Base-by-base conservation (phyloP, 441 rosid species). In the Euphorbia schlechtendalii region DNA sequence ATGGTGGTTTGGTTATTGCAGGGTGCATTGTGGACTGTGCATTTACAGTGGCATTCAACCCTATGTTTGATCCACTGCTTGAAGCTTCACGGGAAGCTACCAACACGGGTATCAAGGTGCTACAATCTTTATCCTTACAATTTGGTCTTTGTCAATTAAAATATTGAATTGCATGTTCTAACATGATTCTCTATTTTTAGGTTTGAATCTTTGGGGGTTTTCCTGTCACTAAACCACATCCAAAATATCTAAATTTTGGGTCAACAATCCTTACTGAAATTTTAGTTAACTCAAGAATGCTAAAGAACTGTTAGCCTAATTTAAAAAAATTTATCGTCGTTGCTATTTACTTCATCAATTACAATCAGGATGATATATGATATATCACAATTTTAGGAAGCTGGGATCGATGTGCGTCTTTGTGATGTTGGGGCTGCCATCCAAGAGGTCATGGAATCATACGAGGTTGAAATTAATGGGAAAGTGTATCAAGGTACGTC, bases 71-170 rank as follows among this genome's bases (percentile, higher is more conserved):
- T 77, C 96, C 96, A 28, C 82, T 94, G 68, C 88, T 94, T 73
- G 94, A 83, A 78, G 98, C 98, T 63, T 87, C 99, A 55, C 90
- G 86, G 14, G 96, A 94, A 81, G 98, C 99, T 59, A 94, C 99
- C 3, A 89, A 86, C 76, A 82, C 87, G n/a, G 99, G 96, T 56
- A 89, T 91, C 66, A 89, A 85, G 98, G 98, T 91, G 28, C 48
- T 38, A 21, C 52, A 56, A 32, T 58, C 17, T 68, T 61, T 64
- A 32, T 36, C 25, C 51, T 21, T 60, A 2, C 13, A 7, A 34
- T 22, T 32, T 41, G 20, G 15, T 17, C 21, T 56, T 27, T 32
- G 32, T 45, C 36, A 13, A 24, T 54, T 8, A 18, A 25, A 54
- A 54, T 0, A 22, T 48, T 1, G 2, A 5, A 4, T 9, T 5